Base-by-base conservation (phyloP, 495 filamentous ascomycete genomes). In the Xylaria intraflava region DNA sequence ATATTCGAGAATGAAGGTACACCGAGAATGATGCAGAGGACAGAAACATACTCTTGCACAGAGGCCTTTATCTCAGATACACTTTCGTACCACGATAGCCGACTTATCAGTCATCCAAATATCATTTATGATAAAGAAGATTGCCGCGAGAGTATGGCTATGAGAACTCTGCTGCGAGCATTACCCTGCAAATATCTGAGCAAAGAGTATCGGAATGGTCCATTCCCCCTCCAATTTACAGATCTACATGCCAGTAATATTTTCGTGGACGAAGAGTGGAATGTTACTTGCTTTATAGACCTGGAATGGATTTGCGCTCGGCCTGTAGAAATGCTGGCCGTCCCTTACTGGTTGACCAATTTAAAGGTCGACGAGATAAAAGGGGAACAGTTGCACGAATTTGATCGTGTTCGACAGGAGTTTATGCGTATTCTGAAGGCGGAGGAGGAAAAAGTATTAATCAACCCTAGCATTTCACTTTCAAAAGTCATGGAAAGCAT, bases 311-410 rank as follows among this genome's bases (percentile, higher is more conserved):
- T 60, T 6, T 70, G 64, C 49, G 50, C 63, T 1, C 46, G 63
- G 2, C 69, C 65, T 29, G 51, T 44, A 0, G 67, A 71, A 48
- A 57, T 51, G 26, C 41, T 63, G 4, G 29, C 22, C 1, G 60
- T 60, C 17, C 69, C 68, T 20, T 69, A 68, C 49, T 72, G 65
- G 65, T 44, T 73, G 0, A 66, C 62, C 8, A 62, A 61, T 19
- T 49, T 51, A 20, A 36, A 27, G 0, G 56, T 66, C 36, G 65
- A 66, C 49, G 45, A 60, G 14, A 19, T 63, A 2, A 12, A 42
- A 1, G 49, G 47, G 10, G 46, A 59, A 1, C 26, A 46, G 3
- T 45, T 58, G 23, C 14, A 1, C 36, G 22, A 51, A 51, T 62
- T 56, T 29, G 44, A 52, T 36, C 19, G 47, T 17, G 49, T 49